Conservation (phyloP, 495 filamentous ascomycete genomes). For the Neurospora hispaniola region DNA sequence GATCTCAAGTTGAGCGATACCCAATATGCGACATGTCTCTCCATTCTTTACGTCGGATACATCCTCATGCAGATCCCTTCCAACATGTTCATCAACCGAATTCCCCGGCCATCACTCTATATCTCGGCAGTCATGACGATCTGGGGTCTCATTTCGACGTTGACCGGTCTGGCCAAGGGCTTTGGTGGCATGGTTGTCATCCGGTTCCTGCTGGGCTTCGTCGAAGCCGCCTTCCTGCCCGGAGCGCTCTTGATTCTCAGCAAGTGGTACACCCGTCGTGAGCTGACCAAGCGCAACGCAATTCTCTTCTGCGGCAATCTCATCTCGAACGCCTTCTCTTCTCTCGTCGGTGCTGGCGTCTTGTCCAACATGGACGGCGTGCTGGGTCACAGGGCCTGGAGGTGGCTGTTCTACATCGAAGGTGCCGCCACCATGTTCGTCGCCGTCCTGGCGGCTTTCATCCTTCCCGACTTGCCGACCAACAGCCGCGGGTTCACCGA, state of each 20-base stretch:
- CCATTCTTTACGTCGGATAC: slow-evolving; percentile 41
- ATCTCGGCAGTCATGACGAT: slow-evolving; percentile 47
- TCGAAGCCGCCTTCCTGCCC: slow-evolving; percentile 37
- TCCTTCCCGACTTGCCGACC: slow-evolving; percentile 63
- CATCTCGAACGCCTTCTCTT: slow-evolving; percentile 51
- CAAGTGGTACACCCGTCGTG: slow-evolving; percentile 47
- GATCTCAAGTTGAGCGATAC: slow-evolving; percentile 29
- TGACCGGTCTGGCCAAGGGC: slow-evolving; percentile 46
- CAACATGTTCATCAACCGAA: slow-evolving; percentile 31
- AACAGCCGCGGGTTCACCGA: slow-evolving; percentile 60
- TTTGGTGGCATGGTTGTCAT: slow-evolving; percentile 51
- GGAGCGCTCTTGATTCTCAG: slow-evolving; percentile 38
- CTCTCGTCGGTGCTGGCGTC: slow-evolving; percentile 48
- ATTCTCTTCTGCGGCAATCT: slow-evolving; percentile 52
- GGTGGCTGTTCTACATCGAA: slow-evolving; percentile 57
- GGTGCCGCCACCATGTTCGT: slow-evolving; percentile 42
- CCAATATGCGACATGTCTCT: slow-evolving; percentile 31
- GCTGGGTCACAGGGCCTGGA: slow-evolving; percentile 37
- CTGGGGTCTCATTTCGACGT: slow-evolving; percentile 60
- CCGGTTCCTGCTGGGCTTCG: slow-evolving; percentile 60
- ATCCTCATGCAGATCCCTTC: slow-evolving; percentile 41
- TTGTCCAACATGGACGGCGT: slow-evolving; percentile 39
- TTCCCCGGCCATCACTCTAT: slow-evolving; percentile 30
- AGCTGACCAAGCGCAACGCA: slow-evolving; percentile 43
- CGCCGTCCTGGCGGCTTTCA: slow-evolving; percentile 39